Percentiles rank a stretch among this genome's conserved stretches.
Conservation (phyloP, 1,284 basidiomycete species). For the Rhodotorula sp. region DNA sequence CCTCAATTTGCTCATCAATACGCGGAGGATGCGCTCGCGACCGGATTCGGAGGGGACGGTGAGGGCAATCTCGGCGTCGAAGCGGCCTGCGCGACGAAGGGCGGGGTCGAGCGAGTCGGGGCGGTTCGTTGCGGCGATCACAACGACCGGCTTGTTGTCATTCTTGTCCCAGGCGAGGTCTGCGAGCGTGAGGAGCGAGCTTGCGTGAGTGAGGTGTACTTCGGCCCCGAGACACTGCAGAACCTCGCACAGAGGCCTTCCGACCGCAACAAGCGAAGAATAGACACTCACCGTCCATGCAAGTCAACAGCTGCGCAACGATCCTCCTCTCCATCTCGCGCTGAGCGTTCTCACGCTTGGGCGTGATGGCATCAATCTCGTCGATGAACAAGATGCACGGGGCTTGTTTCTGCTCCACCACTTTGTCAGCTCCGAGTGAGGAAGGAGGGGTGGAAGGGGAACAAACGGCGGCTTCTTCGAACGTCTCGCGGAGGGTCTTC, state of each 20-base stretch:
- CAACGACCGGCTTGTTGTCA: slow-evolving; percentile 83
- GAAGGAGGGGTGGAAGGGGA: background rate
- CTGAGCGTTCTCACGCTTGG: slow-evolving; percentile 94
- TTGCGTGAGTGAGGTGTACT: too few species aligned
- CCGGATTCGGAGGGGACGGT: slow-evolving; percentile 90
- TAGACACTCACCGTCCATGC: slow-evolving; percentile 78
- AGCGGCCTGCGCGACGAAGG: slow-evolving; percentile 84
- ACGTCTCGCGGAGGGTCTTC: slow-evolving; percentile 90
- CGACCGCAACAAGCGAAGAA: too few species aligned
- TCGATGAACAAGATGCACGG: slow-evolving; percentile 92
- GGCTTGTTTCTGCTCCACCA: slow-evolving; percentile 64
- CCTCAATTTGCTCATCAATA: slow-evolving; percentile 71
- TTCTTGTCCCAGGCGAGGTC: slow-evolving; percentile 90
- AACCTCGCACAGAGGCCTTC: background rate
- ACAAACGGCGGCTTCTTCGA: slow-evolving; percentile 86
- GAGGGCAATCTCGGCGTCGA: slow-evolving; percentile 97
- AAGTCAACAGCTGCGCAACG: slow-evolving; percentile 94
- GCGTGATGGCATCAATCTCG: slow-evolving; percentile 97
- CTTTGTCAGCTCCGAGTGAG: slow-evolving; percentile 6
- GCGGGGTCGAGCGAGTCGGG: slow-evolving; percentile 94
- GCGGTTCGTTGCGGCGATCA: slow-evolving; percentile 94
- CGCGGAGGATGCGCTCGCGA: slow-evolving; percentile 79
- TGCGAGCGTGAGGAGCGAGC: slow-evolving; percentile 44
- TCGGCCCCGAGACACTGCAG: too few species aligned
- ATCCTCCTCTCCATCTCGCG: slow-evolving; percentile 97